Conservation (phyloP, 805 yeast genomes). For the Pichia sporocuriosa region DNA sequence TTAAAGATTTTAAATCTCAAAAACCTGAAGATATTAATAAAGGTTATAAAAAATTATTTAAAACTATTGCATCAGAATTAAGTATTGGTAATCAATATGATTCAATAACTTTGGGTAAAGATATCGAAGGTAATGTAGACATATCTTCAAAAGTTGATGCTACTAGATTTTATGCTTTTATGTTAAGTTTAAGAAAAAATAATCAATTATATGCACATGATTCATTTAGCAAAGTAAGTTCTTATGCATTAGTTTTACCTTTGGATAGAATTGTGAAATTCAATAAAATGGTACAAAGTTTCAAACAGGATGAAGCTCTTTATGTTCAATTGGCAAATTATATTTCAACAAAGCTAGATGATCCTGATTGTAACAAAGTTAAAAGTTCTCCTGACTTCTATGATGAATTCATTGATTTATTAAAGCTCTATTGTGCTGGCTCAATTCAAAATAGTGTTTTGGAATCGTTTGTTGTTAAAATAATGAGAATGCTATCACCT, state of each 20-base stretch:
- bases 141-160: conserved; percentile 18
- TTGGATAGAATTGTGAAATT: conserved; percentile 30
- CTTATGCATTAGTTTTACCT: conserved; percentile 40
- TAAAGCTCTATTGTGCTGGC: conserved; percentile 52
- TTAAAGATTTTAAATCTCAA: conserved; percentile 19
- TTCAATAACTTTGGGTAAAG: conserved; percentile 23
- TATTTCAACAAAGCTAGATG: conserved; percentile 14
- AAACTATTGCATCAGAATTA: conserved; percentile 12
- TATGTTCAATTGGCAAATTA: conserved; percentile 24
- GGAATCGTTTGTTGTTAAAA: conserved; percentile 42
- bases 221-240: conserved; percentile 24
- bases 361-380: neutral
- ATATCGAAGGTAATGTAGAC: conserved; percentile 18
- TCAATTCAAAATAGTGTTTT: conserved; percentile 41
- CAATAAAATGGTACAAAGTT: conserved; percentile 26
- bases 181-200: conserved; percentile 44
- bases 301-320: conserved; percentile 22
- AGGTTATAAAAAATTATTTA: conserved; percentile 24
- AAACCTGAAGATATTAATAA: conserved; percentile 17
- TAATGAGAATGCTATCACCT: conserved; percentile 28
- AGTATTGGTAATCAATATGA: conserved; percentile 27
- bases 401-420: conserved; percentile 36
- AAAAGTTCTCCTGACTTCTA: conserved; percentile 25
- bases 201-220: conserved; percentile 31
- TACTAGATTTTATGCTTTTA: conserved; percentile 36